Evolutionary conservation across 2,329 filamentous ascomycete genomes (phyloP), one percentile per base, ranked within the genome.

Genomic region (Cladosporium sp.): DNA sequence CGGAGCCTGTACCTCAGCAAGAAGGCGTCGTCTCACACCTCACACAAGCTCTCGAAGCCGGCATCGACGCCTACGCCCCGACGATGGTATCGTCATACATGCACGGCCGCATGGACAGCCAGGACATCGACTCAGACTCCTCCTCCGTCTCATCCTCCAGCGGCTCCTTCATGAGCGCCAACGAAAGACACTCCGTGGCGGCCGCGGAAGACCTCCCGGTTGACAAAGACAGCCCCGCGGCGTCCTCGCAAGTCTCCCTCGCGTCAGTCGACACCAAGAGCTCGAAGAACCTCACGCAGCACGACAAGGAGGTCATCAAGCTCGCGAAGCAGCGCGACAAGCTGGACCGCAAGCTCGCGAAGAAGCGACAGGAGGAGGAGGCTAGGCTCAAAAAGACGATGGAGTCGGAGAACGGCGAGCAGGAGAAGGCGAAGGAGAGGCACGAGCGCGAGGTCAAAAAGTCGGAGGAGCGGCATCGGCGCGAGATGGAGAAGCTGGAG

Each of bases 281-380:
- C 16, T 50, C 52, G 34, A 61, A 54, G 35, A 55, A 55, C 16
- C 46, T 61, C 54, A 56, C 52, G 16, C 54, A 59, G 6, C 67
- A 81, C 55, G 83, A 86, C 28, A 85, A 83, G 61, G 83, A 87
- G 59, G 75, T 89, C 3, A 72, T 74, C 54, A 86, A 84, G 62
- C 76, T 87, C 8, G 74, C 82, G 43, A 76, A 81, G 13, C 79
- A 80, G 53, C 79, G 79, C 8, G 74, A 72, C 44, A 83, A 84
- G 60, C 72, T 87, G 0, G 79, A 86, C 38, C 79, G 82, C 16
- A 85, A 84, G 61, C 71, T 84, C 7, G 73, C 72, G n/a, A 77
- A 78, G 59, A 74, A 78, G 48, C 75, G 77, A 16, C 73, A 79
- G 56, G 79, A 75, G 42, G 78, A 79, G 33, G 74, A 74, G 54